These are phyloP conservation scores for Claviceps africana DNA, from an alignment of 2,329 filamentous ascomycete species.

Conservation along the genomic window DNA sequence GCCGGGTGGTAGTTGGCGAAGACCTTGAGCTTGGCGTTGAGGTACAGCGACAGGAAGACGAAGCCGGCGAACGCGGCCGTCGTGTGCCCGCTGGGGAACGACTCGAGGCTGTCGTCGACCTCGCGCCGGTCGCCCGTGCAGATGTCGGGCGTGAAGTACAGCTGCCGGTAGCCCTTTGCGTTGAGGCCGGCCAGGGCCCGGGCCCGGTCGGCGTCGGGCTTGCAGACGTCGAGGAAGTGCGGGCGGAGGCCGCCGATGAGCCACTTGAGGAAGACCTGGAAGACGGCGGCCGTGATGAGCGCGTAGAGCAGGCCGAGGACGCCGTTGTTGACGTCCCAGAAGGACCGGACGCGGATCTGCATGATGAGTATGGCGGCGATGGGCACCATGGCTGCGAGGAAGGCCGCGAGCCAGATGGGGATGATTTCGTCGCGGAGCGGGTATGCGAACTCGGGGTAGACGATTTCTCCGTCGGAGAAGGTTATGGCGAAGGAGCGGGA, in stretches of 20 bases:
- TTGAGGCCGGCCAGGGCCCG: constrained; percentile 25
- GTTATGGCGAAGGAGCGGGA: constrained; percentile 45
- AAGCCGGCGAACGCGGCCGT: constrained; percentile 62
- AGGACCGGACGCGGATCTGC: constrained; percentile 53
- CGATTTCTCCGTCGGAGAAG: constrained; percentile 52
- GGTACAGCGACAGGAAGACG: constrained; percentile 56
- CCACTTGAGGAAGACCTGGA: constrained; percentile 65
- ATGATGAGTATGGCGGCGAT: constrained; percentile 50
- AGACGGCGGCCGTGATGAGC: constrained; percentile 56
- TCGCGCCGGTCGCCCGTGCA: constrained; percentile 51
- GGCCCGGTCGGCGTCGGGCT: constrained; percentile 28
- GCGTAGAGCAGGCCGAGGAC: constrained; percentile 55
- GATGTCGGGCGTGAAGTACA: constrained; percentile 57
- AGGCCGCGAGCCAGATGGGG: constrained; percentile 55
- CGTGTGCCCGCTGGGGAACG: constrained; percentile 60
- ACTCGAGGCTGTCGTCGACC: constrained; percentile 57
- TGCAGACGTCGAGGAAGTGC: constrained; percentile 57
- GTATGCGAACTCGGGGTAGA: constrained; percentile 58
- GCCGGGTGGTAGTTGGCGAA: constrained; percentile 58
- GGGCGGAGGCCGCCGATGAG: constrained; percentile 61
- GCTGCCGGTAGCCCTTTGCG: constrained; percentile 35
- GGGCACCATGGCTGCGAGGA: constrained; percentile 51
- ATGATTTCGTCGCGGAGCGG: constrained; percentile 56
- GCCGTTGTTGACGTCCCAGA: constrained; percentile 60
- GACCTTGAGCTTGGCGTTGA: constrained; percentile 68